Conservation (phyloP, 2,329 filamentous ascomycete genomes). For the Monosporascus sp. region DNA sequence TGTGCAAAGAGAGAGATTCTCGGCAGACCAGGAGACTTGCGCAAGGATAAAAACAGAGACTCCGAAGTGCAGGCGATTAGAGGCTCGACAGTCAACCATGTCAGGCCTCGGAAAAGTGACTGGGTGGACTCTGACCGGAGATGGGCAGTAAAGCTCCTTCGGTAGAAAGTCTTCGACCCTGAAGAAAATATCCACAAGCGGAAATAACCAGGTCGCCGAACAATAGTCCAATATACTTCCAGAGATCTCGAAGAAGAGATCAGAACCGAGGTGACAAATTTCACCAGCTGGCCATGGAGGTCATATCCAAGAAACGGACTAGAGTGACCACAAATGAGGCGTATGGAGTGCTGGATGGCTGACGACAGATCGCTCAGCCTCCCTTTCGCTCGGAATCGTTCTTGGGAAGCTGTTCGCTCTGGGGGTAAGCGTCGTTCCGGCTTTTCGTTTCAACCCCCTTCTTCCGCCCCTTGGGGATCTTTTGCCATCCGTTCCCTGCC, state of each 20-base stretch:
- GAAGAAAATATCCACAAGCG: slow-evolving; percentile 13
- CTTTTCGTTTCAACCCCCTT: slow-evolving; percentile 45
- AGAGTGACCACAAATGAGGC: slow-evolving; percentile 5
- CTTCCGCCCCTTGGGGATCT: slow-evolving; percentile 48
- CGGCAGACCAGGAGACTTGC: background rate
- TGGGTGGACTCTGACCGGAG: background rate
- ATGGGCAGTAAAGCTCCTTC: background rate
- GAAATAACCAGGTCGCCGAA: slow-evolving; percentile 15
- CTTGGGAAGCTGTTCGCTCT: slow-evolving; percentile 50
- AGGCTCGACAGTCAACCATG: background rate
- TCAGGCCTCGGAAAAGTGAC: background rate
- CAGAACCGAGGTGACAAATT: slow-evolving; percentile 5
- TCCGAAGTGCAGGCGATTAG: background rate
- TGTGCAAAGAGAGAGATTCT: background rate
- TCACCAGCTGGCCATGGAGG: slow-evolving; percentile 6
- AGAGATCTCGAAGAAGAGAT: slow-evolving; percentile 16
- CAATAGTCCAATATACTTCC: slow-evolving; percentile 17
- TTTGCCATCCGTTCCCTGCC: slow-evolving; percentile 50
- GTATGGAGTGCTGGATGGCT: background rate
- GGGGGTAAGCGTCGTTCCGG: slow-evolving; percentile 32
- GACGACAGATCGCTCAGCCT: slow-evolving; percentile 37
- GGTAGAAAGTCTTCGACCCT: background rate
- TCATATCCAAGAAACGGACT: slow-evolving; percentile 23
- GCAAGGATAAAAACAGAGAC: background rate
- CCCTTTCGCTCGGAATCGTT: slow-evolving; percentile 58